Base-by-base conservation (phyloP, 208 protist genomes). In the Leishmania mexicana region DNA sequence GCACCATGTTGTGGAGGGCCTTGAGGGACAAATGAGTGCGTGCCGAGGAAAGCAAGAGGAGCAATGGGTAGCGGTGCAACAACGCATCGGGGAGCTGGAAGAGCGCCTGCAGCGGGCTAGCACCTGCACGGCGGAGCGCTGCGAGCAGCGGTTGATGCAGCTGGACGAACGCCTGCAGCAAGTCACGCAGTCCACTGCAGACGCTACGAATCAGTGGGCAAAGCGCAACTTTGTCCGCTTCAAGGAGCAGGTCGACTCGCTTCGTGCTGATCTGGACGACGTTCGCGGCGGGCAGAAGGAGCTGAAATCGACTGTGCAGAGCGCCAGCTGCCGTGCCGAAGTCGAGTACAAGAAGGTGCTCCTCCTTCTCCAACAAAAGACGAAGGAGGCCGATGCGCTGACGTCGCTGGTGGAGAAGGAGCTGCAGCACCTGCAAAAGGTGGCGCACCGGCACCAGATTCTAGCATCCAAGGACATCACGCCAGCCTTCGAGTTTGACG, bases 141-240 rank as follows among this genome's bases (percentile, higher is more conserved):
- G 87, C 47, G 88, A 89, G 76, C 73, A 79, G 76, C 81, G 74
- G 21, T 47, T 85, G 42, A 58, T 80, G 76, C 76, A 82, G 81
- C 70, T 88, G 67, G 73, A 87, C 28, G 62, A 76, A 24, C 77
- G 45, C 1, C 38, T 86, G 81, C 64, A 80, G 72, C 71, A 54
- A 11, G 70, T 81, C 49, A 80, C 62, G 73, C 71, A 79, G 72
- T 82, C 84, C 7, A 92, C 92, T 60, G 75, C 94, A 17, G 89
- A 92, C 42, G 87, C 80, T 35, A 93, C 87, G 40, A 84, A 88
- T 71, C 83, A 93, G 85, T 97, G 92, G 92, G 85, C 88, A 47
- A 90, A 83, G 75, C 85, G 90, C 73, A 97, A 96, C 83, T 82
- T 97, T 81, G 87, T 94, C 81, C 91, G 91, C 28, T 88, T 97